A percentile compares a stretch with the other conserved stretches of the same genome.
phyloP scores from a whole-genome alignment of 208 protist genomes.

The Trypanosoma boissoni region DNA sequence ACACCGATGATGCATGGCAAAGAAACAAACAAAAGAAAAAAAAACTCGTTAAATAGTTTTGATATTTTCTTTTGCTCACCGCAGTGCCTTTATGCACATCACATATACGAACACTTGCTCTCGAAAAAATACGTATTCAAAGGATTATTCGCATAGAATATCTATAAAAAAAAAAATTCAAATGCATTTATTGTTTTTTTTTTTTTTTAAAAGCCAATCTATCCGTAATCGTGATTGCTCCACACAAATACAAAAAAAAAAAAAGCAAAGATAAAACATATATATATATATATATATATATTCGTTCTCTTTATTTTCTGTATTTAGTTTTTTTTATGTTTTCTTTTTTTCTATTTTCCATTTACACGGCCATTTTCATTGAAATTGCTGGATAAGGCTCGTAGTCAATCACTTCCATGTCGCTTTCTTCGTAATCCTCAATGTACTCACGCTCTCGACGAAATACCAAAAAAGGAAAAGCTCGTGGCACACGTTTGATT shows the following conservation, averaged over 20 bases:
- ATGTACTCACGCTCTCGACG: constrained; percentile 68
- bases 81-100: no score
- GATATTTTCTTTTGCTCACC: no score
- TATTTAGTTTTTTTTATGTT: constrained; percentile 1
- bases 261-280: not conserved
- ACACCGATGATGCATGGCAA: no score
- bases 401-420: constrained; percentile 96
- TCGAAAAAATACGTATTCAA: no score
- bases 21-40: no score
- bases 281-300: constrained; percentile 18
- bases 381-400: constrained; percentile 93
- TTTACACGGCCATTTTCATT: constrained; percentile 97
- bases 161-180: not conserved
- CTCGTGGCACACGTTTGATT: constrained; percentile 83
- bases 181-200: no score
- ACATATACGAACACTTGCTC: no score
- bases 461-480: constrained; percentile 92
- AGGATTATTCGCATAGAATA: not conserved
- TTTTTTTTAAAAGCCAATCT: not conserved
- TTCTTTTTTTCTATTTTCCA: not conserved
- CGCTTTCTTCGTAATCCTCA: constrained; percentile 91
- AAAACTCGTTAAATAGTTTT: no score
- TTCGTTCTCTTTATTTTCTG: constrained; percentile 2
- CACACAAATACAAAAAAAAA: not conserved
- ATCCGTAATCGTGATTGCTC: not conserved